Percentiles rank a stretch among this genome's conserved stretches.
phyloP scores from a whole-genome alignment of 352 stramenopile genomes.

The Aphanomyces invadans region DNA sequence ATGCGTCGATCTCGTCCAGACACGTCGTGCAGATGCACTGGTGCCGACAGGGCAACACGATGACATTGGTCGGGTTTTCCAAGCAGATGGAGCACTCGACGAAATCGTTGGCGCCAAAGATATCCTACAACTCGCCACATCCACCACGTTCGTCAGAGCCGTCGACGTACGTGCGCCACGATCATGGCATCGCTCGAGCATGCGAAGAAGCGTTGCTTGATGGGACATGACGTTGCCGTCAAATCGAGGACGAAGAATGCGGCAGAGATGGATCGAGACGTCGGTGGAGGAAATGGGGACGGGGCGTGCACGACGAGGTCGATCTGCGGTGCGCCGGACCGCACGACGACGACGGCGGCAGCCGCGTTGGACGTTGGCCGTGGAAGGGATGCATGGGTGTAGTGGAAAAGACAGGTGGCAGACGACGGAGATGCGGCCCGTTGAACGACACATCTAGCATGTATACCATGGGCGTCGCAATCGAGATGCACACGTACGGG shows the following conservation, averaged over 20 bases:
- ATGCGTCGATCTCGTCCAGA: constrained; percentile 63
- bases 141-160: background rate
- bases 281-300: too few species aligned
- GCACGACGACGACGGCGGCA: background rate
- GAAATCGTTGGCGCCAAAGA: constrained; percentile 35
- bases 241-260: background rate
- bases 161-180: background rate
- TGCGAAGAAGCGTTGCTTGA: background rate
- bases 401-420: background rate
- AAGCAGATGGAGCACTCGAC: constrained; percentile 65
- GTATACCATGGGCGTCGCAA: too few species aligned
- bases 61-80: constrained; percentile 33
- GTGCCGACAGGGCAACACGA: constrained; percentile 58
- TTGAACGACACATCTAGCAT: too few species aligned
- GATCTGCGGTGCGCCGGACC: background rate
- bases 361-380: background rate
- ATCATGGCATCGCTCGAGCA: background rate
- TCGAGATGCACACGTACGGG: too few species aligned
- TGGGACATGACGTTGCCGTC: background rate
- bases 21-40: constrained; percentile 56
- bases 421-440: background rate
- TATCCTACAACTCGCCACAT: constrained; percentile 35
- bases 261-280: background rate
- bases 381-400: background rate
- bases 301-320: background rate